phyloP scores from a whole-genome alignment of 2,329 filamentous ascomycete genomes.

The Arthrobotrys conoides region DNA sequence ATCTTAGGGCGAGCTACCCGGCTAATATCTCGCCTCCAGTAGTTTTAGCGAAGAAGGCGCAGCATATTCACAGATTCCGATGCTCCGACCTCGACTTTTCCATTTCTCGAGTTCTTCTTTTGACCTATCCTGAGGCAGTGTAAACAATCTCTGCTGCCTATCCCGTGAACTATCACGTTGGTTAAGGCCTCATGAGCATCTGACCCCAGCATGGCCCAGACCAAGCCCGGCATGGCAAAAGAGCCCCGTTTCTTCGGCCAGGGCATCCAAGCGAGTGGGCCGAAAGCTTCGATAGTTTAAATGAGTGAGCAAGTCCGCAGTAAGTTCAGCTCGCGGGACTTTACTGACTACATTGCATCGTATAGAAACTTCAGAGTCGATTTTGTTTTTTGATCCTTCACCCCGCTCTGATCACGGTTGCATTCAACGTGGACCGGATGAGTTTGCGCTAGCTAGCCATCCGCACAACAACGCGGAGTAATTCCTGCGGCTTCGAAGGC shows the following conservation, averaged over 20 bases:
- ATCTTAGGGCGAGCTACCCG: not conserved
- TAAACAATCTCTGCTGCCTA: constrained; percentile 37
- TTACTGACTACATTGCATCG: constrained; percentile 18
- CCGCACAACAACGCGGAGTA: constrained; percentile 23
- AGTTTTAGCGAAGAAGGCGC: constrained; percentile 56
- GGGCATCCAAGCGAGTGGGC: not conserved
- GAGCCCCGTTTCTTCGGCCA: constrained; percentile 22
- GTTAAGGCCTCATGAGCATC: constrained; percentile 43
- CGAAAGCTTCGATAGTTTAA: constrained; percentile 33
- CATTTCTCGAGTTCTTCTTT: not conserved
- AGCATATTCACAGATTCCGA: constrained; percentile 35
- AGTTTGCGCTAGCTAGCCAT: constrained; percentile 27
- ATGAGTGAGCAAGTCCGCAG: constrained; percentile 47
- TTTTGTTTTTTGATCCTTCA: constrained; percentile 15
- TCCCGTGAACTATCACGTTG: constrained; percentile 8
- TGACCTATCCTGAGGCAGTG: constrained; percentile 28
- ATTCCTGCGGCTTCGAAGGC: constrained; percentile 7
- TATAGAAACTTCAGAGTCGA: constrained; percentile 13
- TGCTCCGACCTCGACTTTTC: constrained; percentile 36
- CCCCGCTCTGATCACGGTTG: constrained; percentile 13
- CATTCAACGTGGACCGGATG: constrained; percentile 23
- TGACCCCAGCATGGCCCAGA: constrained; percentile 29
- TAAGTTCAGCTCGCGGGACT: constrained; percentile 12
- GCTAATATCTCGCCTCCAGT: constrained; percentile 29
- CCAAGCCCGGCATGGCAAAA: constrained; percentile 29